Evolutionary conservation across 148 eudicot species (phyloP), one percentile per base, ranked within the genome.

Genomic region (Diospyros kaki): DNA sequence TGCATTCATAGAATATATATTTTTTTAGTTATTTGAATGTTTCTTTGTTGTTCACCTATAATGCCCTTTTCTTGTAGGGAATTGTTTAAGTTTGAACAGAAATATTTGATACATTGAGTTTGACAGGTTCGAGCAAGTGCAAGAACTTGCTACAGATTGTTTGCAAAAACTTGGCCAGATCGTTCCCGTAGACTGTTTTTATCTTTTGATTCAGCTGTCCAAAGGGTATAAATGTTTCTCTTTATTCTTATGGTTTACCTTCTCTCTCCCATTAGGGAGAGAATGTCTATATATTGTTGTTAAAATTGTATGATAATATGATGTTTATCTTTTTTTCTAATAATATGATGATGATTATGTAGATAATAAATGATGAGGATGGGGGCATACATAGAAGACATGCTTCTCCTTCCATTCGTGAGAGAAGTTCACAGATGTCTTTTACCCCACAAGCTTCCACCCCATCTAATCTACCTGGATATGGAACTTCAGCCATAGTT

Each of bases 121-220:
- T 59, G 66, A 61, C 87, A 95, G 99, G 99, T 95, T 11, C 86
- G 99, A 58, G 87, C 98, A 78, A 91, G 93, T 86, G 99, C 99
- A 67, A 93, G 99, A 83, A 86, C 94, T 45, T 95, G 97, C 86
- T 95, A 91, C 80, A 87, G 99, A 80, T 80, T 95, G 93, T 95
- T 93, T 79, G 87, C 94, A n/a, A 95, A 82, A 84, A 95, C 99
- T 68, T 95, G 99, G 99, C 99, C 99, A 14, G 99, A 95, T 73
- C 99, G 97, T 79, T 89, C 99, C 39, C 84, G 93, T 58, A 88
- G 97, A 58, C 79, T 95, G 68, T 93, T 90, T 80, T 86, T 81
- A 62, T 87, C 91, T 60, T 95, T 95, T 68, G 99, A 95, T 81
- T 94, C 98, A 75, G 97, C 91, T 68, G 90, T 95, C 78, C 99